Evolutionary conservation across 306 rosid species (phyloP), one percentile per base, ranked within the genome.

Genomic region (Sphenostylis stenocarpa): DNA sequence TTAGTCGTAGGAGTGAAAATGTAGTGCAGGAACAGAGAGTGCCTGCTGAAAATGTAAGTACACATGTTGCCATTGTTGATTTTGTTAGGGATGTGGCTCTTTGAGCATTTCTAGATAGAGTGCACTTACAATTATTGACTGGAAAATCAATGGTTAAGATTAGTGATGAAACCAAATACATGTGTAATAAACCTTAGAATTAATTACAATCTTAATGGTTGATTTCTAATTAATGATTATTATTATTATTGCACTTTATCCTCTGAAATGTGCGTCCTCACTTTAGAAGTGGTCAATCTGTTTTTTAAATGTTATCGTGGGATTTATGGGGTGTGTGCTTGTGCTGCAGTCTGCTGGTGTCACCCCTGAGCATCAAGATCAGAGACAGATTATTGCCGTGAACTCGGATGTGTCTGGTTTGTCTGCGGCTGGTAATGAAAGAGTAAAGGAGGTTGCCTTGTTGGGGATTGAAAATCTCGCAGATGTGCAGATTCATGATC

Each of bases 401-500:
- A 81, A 82, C 79, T 68, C 85, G 4, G 75, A 84, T 66, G 29
- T 62, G 61, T 75, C 84, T 8, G 62, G 48, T 44, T 29, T 77
- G 45, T 73, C 85, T 39, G 38, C 85, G 34, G 43, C 73, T 67
- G 67, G 88, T 72, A 73, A 67, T 57, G 91, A 82, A 57, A 83
- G 67, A 3, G 77, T 53, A 55, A 92, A 76, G 75, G 93, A 87
- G 75, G 82, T 82, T 16, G 48, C 85, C 48, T 68, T 86, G 56
- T 72, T 81, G 58, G 93, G 85, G 65, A 78, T 85, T 31, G 97
- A 87, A 39, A 93, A 90, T 81, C 96, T 93, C 75, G 93, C 93
- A 4, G 97, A 93, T 45, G 96, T 90, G 77, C 87, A 85, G 81
- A 85, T 93, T 81, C 94, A 73, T 75, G 93, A 87, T 77, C 84